phyloP scores from a whole-genome alignment of 805 yeast species.

The Ogataea populi-albae region DNA sequence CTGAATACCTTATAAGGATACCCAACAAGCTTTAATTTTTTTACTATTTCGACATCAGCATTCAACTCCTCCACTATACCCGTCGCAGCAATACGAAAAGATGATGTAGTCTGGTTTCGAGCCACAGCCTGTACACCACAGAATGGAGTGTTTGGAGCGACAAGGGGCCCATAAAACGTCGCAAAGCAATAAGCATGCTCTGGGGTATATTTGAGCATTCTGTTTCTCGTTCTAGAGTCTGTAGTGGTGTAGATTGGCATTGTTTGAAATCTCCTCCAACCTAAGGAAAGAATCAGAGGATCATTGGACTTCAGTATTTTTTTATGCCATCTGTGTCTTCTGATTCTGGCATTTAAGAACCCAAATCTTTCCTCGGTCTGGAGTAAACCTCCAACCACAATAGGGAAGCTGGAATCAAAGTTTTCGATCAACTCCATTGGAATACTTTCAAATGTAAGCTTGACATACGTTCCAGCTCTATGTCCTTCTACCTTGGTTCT shows the following conservation, averaged over 20 bases:
- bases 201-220: constrained; percentile 97
- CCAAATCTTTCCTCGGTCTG: constrained; percentile 94
- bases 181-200: constrained; percentile 97
- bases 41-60: constrained; percentile 85
- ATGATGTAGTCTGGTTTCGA: constrained; percentile 76
- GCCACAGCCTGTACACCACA: constrained; percentile 92
- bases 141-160: constrained; percentile 95
- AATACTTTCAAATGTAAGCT: constrained; percentile 73
- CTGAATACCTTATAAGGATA: constrained; percentile 90
- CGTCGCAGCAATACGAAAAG: constrained; percentile 94
- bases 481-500: constrained; percentile 85
- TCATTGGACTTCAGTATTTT: constrained; percentile 93
- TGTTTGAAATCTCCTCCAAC: constrained; percentile 99
- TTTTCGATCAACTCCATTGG: constrained; percentile 90
- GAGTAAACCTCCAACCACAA: constrained; percentile 85
- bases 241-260: constrained; percentile 93
- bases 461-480: constrained; percentile 91
- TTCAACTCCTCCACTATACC: constrained; percentile 95
- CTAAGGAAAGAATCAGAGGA: constrained; percentile 88
- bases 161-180: constrained; percentile 94
- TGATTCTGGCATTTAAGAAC: constrained; percentile 84
- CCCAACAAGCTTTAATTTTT: constrained; percentile 93
- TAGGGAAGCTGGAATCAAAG: constrained; percentile 81
- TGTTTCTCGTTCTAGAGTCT: constrained; percentile 95
- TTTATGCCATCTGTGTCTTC: constrained; percentile 99